Base-by-base conservation (phyloP, 495 filamentous ascomycete species). In the Apiosordaria backusii region DNA sequence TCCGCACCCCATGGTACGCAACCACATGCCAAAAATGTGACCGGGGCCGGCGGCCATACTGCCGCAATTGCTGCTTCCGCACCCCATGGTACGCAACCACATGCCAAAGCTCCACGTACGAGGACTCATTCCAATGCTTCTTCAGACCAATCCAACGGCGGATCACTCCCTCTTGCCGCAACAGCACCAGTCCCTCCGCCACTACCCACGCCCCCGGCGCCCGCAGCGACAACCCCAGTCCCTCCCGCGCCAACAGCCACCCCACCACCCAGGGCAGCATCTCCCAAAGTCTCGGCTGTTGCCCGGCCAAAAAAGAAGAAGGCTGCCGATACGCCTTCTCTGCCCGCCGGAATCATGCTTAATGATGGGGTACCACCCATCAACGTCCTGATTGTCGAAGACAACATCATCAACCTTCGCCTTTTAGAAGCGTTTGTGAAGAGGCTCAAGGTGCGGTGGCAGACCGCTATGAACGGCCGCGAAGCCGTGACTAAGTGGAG, bases 341-440 rank as follows among this genome's bases (percentile, higher is more conserved):
- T 86, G 2, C 82, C 87, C 63, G 81, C 89, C 1, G 89, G 88
- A n/a, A 82, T 92, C 57, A 82, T 92, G 58, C 85, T 95, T 15
- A 90, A 91, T 71, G 88, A 88, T 61, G 89, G 90, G 5, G 93
- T 99, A 2, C 95, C 95, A 10, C 95, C 95, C 22, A 99, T 99
- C 77, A 98, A 96, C 70, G 93, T 98, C 9, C 82, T 99, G 19
- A 97, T 99, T 64, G 95, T 99, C 40, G 95, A 99, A 79, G 95
- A 99, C 80, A 99, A 99, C 75, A 89, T 94, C 66, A 98, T 99
- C 83, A 99, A 99, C 70, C 83, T 98, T 60, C 88, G 91, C 60
- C 86, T 99, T 4, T 79, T 99, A 1, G 95, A 98, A 72, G 93
- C 92, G 0, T 97, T 99, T 75, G 95, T 98, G 85, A 97, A 97